Base-by-base conservation (phyloP, 148 eudicot species). In the Rhododendron kiyosumense region DNA sequence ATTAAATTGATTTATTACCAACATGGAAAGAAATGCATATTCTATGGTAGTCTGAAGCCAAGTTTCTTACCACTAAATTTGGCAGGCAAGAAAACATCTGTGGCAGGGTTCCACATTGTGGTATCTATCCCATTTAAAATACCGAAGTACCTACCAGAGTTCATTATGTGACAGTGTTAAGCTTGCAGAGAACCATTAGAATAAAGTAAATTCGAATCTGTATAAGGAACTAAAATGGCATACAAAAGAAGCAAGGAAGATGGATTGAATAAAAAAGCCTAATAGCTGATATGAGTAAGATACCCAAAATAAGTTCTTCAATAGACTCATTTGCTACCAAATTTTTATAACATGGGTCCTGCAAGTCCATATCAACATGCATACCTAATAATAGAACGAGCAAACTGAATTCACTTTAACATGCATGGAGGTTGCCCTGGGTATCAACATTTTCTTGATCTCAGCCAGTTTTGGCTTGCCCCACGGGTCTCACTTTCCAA, bases 51-150 rank as follows among this genome's bases (percentile, higher is more conserved):
- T 32, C 36, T 22, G 83, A 85, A n/a, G 57, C 7, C 26, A 34
- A 77, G 54, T 73, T 57, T 28, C 20, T 86, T 94, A 95, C 98
- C 98, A 87, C 88, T 85, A 84, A 89, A 95, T 51, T 89, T 91
- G 67, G 94, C 94, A 51, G 98, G 97, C 90, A 95, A 86, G 86
- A 88, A 93, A 30, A 69, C 80, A 88, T 95, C 97, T 18, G 92
- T 91, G 77, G 89, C 90, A 26, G 98, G 96, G 87, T 95, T 94
- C 98, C 98, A 95, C 87, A 89, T 88, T 9, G 85, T 90, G 84
- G 92, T 91, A 89, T 94, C 98, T 84, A 95, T 91, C 87, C 97
- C 98, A 90, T 94, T 95, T 81, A 95, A 89, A 84, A 95, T 92
- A 46, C 98, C 98, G 83, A 2, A 80, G 85, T 95, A 95, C 92